Evolutionary conservation across 2,329 filamentous ascomycete species (phyloP).

Genomic region (Niveomyces coronatus): DNA sequence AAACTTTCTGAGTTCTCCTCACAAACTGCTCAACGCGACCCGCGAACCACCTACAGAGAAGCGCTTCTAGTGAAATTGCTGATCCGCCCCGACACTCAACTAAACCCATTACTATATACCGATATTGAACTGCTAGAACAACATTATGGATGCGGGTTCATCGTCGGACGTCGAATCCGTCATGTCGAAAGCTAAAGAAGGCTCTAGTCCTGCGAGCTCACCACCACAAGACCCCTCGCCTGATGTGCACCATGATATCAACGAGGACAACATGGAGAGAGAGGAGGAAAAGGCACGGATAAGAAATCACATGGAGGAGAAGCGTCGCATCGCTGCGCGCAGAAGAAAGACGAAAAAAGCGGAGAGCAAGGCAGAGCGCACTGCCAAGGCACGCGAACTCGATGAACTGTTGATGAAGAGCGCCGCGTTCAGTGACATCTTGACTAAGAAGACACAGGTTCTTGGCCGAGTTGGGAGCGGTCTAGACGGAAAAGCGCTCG

Average conservation of each 20-base stretch:
- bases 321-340: conserved; percentile 25
- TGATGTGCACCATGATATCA: conserved; percentile 5
- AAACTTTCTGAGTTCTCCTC: too few species aligned
- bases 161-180: conserved; percentile 23
- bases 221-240: conserved; percentile 9
- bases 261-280: conserved; percentile 19
- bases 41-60: too few species aligned
- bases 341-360: conserved; percentile 40
- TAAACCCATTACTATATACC: neutral
- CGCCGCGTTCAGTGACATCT: conserved; percentile 49
- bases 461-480: conserved; percentile 51
- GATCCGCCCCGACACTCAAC: too few species aligned
- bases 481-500: conserved; percentile 48
- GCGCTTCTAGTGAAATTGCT: too few species aligned
- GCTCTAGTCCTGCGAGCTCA: conserved; percentile 10
- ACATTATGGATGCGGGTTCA: conserved; percentile 20
- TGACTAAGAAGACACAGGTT: conserved; percentile 53
- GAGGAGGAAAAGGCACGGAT: conserved; percentile 26
- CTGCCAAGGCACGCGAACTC: conserved; percentile 47
- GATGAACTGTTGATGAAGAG: conserved; percentile 50
- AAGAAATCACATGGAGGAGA: conserved; percentile 40
- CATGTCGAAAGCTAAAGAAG: conserved; percentile 10
- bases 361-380: conserved; percentile 42
- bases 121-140: neutral
- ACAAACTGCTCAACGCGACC: too few species aligned